A percentile compares a stretch with the other conserved stretches of the same genome.
Conservation (phyloP, 805 yeast genomes). For the Saccharomycopsis sp. region DNA sequence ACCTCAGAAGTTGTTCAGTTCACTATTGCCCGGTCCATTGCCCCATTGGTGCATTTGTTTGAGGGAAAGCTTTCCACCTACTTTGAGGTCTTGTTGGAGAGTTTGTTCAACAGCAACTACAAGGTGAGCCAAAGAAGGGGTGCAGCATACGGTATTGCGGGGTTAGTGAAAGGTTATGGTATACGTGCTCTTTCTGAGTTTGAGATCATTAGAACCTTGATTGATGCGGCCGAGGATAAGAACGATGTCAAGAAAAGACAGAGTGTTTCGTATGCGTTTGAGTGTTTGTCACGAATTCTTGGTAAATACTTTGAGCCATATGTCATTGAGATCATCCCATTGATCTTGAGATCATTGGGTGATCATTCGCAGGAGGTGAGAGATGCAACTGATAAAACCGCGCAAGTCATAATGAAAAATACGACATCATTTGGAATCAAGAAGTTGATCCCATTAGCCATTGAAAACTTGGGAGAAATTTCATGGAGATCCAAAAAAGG, state of each 20-base stretch:
- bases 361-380: conserved; percentile 81
- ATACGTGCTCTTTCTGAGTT: conserved; percentile 64
- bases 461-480: conserved; percentile 74
- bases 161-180: conserved; percentile 86
- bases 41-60: conserved; percentile 66
- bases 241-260: conserved; percentile 67
- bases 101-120: conserved; percentile 44
- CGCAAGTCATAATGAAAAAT: conserved; percentile 78
- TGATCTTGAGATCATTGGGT: conserved; percentile 72
- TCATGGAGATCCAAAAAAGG: conserved; percentile 98
- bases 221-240: conserved; percentile 83
- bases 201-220: conserved; percentile 66
- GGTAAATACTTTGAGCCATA: conserved; percentile 88
- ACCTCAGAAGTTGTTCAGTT: conserved; percentile 78
- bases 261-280: conserved; percentile 81
- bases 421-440: conserved; percentile 91
- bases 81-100: conserved; percentile 49
- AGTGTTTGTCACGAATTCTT: conserved; percentile 68
- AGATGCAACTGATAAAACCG: conserved; percentile 79
- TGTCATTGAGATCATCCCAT: conserved; percentile 79
- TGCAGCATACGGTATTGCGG: conserved; percentile 94
- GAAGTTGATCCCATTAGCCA: conserved; percentile 82
- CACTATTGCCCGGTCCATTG: conserved; percentile 78
- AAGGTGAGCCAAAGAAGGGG: conserved; percentile 62
- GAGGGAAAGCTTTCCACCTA: conserved; percentile 41